Percentiles rank a stretch among this genome's conserved stretches.
These are phyloP conservation scores for Yamadazyma blattariae DNA, from an alignment of 1,139 yeast genomes.

Conservation along the genomic window DNA sequence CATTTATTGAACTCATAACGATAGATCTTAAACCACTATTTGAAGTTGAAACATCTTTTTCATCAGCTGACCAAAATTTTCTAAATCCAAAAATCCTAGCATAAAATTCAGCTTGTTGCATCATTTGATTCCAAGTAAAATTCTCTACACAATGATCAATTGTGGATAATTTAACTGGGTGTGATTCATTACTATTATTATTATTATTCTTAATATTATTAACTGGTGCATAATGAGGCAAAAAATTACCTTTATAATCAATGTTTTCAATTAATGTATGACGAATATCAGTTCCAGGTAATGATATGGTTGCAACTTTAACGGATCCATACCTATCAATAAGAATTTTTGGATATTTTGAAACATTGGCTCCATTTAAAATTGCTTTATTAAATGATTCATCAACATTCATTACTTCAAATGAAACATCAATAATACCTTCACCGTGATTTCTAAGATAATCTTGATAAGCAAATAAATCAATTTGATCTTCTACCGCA, in stretches of 20 bases:
- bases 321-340: slow-evolving; percentile 52
- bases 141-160: slow-evolving; percentile 84
- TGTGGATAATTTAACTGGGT: slow-evolving; percentile 21
- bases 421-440: slow-evolving; percentile 71
- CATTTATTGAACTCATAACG: slow-evolving; percentile 73
- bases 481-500: slow-evolving; percentile 21
- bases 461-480: slow-evolving; percentile 24
- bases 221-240: slow-evolving; percentile 50
- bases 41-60: slow-evolving; percentile 64
- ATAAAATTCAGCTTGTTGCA: slow-evolving; percentile 54
- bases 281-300: slow-evolving; percentile 60
- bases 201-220: not conserved
- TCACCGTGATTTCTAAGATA: slow-evolving; percentile 69
- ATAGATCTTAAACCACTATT: slow-evolving; percentile 68
- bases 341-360: slow-evolving; percentile 37
- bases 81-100: slow-evolving; percentile 68
- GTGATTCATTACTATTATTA: no score
- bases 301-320: slow-evolving; percentile 51
- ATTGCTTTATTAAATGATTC: slow-evolving; percentile 46
- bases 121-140: slow-evolving; percentile 69
- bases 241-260: slow-evolving; percentile 45
- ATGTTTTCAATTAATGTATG: slow-evolving; percentile 63
- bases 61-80: slow-evolving; percentile 83
- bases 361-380: slow-evolving; percentile 50
- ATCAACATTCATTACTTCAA: slow-evolving; percentile 52